Evolutionary conservation across 2,329 filamentous ascomycete genomes (phyloP).

Genomic region (Didymella sp.): DNA sequence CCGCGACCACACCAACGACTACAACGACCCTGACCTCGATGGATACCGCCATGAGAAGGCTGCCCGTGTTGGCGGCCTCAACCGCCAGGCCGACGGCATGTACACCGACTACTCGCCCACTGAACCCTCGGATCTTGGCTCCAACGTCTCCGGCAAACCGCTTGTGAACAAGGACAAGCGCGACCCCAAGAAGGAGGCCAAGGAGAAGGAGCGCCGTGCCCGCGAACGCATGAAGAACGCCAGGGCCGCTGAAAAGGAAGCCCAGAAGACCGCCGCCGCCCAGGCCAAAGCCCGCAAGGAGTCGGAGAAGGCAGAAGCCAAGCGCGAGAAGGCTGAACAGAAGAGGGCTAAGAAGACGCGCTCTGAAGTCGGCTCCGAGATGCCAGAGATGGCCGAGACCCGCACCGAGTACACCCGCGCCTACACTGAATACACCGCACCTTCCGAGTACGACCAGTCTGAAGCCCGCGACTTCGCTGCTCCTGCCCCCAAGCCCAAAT

Average conservation of each 20-base stretch:
- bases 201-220: conserved; percentile 47
- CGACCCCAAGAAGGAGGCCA: conserved; percentile 50
- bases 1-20: conserved; percentile 61
- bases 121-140: conserved; percentile 65
- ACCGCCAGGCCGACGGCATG: conserved; percentile 79
- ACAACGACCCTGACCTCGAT: conserved; percentile 68
- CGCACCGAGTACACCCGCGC: conserved; percentile 37
- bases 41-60: conserved; percentile 86
- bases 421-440: conserved; percentile 39
- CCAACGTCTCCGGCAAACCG: conserved; percentile 51
- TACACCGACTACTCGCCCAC: conserved; percentile 79
- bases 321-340: conserved; percentile 51
- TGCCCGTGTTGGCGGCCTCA: conserved; percentile 87
- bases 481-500: conserved; percentile 15
- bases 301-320: conserved; percentile 46
- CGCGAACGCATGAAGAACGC: conserved; percentile 62
- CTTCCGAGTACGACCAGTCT: conserved; percentile 29
- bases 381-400: conserved; percentile 39
- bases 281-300: conserved; percentile 55
- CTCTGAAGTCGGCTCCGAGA: conserved; percentile 39
- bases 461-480: conserved; percentile 17
- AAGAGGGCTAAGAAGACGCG: conserved; percentile 53
- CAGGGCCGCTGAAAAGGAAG: conserved; percentile 49
- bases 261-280: conserved; percentile 40
- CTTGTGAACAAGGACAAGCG: conserved; percentile 55